These are phyloP conservation scores for Mycena latifolia DNA, from an alignment of 768 basidiomycete species.

Conservation along the genomic window DNA sequence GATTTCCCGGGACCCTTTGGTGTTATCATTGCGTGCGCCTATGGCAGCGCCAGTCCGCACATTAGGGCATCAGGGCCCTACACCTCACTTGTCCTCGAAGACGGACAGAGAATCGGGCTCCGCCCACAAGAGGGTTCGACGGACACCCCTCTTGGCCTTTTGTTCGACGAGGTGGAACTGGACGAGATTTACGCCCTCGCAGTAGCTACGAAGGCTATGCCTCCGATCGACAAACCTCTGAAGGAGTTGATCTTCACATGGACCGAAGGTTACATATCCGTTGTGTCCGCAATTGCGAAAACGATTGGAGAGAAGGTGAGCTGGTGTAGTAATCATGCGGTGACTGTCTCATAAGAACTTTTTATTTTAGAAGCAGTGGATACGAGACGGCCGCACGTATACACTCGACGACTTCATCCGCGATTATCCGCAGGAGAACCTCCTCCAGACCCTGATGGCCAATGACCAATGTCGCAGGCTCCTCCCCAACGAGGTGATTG, in stretches of 20 bases:
- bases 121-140: neutral
- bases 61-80: neutral
- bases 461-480: constrained; percentile 2
- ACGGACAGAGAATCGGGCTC: neutral
- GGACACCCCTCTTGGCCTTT: constrained; percentile 3
- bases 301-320: neutral
- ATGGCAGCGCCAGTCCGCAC: neutral
- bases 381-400: neutral
- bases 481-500: neutral
- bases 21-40: constrained; percentile 1
- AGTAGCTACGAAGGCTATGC: neutral
- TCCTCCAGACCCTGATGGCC: neutral
- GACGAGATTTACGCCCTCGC: neutral
- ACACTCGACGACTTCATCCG: too few species aligned
- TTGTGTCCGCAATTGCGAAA: neutral
- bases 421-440: too few species aligned
- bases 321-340: neutral
- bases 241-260: neutral
- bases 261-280: neutral
- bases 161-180: neutral
- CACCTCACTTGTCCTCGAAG: neutral
- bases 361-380: constrained; percentile 1
- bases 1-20: neutral
- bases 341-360: constrained; percentile 1
- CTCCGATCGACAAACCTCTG: neutral